phyloP scores from a whole-genome alignment of 768 basidiomycete genomes.

The Auriscalpium microsporum region DNA sequence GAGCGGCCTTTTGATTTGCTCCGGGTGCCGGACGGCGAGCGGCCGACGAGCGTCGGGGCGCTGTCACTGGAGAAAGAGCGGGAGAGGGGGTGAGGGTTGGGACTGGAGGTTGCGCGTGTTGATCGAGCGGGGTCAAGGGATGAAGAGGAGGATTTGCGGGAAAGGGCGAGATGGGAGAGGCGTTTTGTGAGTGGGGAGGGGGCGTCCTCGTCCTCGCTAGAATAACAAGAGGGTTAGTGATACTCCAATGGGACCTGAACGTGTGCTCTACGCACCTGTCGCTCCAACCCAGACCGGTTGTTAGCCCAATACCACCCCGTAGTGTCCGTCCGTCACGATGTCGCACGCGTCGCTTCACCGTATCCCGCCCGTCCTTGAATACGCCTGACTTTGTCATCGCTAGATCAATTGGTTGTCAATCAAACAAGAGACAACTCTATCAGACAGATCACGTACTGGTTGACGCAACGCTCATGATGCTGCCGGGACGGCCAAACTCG shows the following conservation, averaged over 20 bases:
- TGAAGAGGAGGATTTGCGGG: constrained; percentile 10
- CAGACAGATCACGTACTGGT: constrained; percentile 14
- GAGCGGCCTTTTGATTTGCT: constrained; percentile 6
- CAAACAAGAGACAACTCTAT: constrained; percentile 1
- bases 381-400: constrained; percentile 27
- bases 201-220: constrained; percentile 34
- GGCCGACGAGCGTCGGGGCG: background rate
- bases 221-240: background rate
- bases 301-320: constrained; percentile 30
- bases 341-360: constrained; percentile 23
- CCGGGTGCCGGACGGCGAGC: background rate
- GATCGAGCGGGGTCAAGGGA: constrained; percentile 9
- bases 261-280: constrained; percentile 23
- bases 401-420: constrained; percentile 9
- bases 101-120: constrained; percentile 1
- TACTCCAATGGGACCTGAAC: background rate
- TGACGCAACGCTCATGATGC: constrained; percentile 20
- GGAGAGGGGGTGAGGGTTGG: constrained; percentile 17
- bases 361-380: constrained; percentile 31
- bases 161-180: constrained; percentile 21
- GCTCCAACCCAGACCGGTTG: constrained; percentile 35
- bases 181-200: constrained; percentile 30
- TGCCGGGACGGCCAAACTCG: constrained; percentile 17
- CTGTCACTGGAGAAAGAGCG: constrained; percentile 16
- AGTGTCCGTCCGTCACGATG: constrained; percentile 32